Evolutionary conservation across 2,329 filamentous ascomycete genomes (phyloP).

Genomic region (Verticillium tricorpus): DNA sequence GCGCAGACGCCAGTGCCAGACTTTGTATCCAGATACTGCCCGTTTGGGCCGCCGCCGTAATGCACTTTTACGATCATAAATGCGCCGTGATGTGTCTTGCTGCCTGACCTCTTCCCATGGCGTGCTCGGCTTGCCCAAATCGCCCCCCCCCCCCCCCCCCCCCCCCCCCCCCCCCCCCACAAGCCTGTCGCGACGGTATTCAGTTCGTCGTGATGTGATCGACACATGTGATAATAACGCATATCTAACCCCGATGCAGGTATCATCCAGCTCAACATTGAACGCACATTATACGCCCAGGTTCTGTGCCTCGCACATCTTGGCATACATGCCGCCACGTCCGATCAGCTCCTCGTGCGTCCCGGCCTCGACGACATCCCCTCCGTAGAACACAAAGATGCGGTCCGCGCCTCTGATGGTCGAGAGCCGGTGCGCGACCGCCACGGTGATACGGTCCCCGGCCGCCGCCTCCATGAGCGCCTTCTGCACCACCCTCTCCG

Average conservation of each 20-base stretch:
- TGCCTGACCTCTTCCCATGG: no score
- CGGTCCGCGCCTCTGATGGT: constrained; percentile 37
- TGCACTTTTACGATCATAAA: not conserved
- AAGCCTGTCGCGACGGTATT: no score
- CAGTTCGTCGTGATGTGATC: no score
- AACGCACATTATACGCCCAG: not conserved
- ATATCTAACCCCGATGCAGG: no score
- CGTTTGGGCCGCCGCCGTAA: not conserved
- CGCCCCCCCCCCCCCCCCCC: no score
- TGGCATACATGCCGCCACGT: not conserved
- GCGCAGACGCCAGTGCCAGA: not conserved
- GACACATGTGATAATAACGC: no score
- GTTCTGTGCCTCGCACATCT: constrained; percentile 11
- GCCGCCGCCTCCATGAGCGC: constrained; percentile 25
- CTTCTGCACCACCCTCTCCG: constrained; percentile 47
- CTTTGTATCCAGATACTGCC: not conserved
- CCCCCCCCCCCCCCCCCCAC: no score
- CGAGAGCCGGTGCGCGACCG: constrained; percentile 35
- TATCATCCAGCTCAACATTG: no score
- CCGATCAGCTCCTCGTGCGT: constrained; percentile 27
- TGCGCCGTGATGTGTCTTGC: no score
- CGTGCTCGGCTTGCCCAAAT: no score
- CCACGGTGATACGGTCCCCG: constrained; percentile 19
- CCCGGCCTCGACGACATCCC: constrained; percentile 34
- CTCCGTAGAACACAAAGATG: constrained; percentile 39